phyloP scores from a whole-genome alignment of 805 yeast species.

The Metschnikowia borealis region DNA sequence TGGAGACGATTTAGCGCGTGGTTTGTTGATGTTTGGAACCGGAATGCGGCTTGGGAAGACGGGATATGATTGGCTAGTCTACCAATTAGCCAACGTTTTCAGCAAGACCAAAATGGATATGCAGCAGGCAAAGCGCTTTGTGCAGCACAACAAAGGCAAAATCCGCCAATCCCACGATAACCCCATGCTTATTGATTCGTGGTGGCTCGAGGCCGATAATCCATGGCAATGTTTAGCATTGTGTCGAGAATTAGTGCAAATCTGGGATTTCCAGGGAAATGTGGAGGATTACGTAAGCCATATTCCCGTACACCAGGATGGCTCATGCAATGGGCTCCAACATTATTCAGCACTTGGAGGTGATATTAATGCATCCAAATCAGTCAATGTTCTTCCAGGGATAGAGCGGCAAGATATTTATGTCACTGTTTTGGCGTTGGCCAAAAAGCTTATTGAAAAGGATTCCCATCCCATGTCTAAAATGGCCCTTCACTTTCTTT shows the following conservation, averaged over 20 bases:
- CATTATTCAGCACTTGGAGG: slow-evolving; percentile 43
- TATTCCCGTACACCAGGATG: slow-evolving; percentile 41
- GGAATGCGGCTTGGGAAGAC: slow-evolving; percentile 30
- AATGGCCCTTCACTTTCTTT: slow-evolving; percentile 17
- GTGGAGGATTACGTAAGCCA: slow-evolving; percentile 23
- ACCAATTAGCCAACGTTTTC: slow-evolving; percentile 35
- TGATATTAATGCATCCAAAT: slow-evolving; percentile 34
- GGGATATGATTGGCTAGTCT: slow-evolving; percentile 37
- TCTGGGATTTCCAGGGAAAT: slow-evolving; percentile 16
- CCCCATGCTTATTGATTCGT: slow-evolving; percentile 22
- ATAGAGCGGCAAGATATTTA: slow-evolving; percentile 32
- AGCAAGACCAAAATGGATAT: slow-evolving; percentile 27
- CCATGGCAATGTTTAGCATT: slow-evolving; percentile 40
- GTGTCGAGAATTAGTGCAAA: slow-evolving; percentile 28
- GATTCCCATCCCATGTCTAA: slow-evolving; percentile 12
- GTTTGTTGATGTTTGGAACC: slow-evolving; percentile 37
- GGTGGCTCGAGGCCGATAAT: slow-evolving; percentile 37
- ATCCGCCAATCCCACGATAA: slow-evolving; percentile 26
- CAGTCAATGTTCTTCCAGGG: slow-evolving; percentile 34
- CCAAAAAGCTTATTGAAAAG: slow-evolving; percentile 12
- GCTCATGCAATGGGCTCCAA: slow-evolving; percentile 45
- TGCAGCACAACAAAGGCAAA: slow-evolving; percentile 18
- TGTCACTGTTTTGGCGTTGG: slow-evolving; percentile 26
- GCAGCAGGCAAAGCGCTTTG: slow-evolving; percentile 25
- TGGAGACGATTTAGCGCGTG: slow-evolving; percentile 32